These are phyloP conservation scores for Annona cherimola DNA, from an alignment of 164 flowering plant species.

Conservation along the genomic window DNA sequence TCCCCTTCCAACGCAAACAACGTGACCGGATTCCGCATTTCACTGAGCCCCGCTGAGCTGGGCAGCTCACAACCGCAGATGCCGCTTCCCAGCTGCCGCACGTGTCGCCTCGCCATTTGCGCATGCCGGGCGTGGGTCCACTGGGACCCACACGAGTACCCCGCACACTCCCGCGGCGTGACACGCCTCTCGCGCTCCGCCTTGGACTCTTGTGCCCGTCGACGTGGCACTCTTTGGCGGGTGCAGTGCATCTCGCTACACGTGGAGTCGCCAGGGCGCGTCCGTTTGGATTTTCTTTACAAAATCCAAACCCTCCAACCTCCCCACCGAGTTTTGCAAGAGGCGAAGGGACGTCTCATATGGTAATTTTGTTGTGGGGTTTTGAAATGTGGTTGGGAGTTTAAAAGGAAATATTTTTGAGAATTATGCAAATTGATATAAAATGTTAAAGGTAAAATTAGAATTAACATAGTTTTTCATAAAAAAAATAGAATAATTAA, in stretches of 20 bases:
- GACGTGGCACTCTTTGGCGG: conserved; percentile 19
- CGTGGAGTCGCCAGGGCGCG: conserved; percentile 22
- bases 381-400: no score
- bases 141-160: conserved; percentile 11
- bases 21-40: neutral
- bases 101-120: conserved; percentile 6
- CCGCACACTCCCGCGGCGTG: no score
- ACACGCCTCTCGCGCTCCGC: no score
- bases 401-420: no score
- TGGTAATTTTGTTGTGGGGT: no score
- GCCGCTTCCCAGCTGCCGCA: conserved; percentile 2
- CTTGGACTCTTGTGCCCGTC: conserved; percentile 12
- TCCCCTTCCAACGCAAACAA: conserved; percentile 12
- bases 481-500: no score
- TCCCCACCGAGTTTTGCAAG: no score
- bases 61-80: neutral
- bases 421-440: no score
- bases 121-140: conserved; percentile 18
- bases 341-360: no score
- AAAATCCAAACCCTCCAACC: neutral
- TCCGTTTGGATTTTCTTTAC: conserved; percentile 14
- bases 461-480: no score
- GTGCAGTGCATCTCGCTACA: conserved; percentile 3
- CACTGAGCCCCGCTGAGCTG: neutral
- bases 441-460: neutral